Conservation (phyloP, 169 alveolate genomes). For the Plasmodium inui region DNA sequence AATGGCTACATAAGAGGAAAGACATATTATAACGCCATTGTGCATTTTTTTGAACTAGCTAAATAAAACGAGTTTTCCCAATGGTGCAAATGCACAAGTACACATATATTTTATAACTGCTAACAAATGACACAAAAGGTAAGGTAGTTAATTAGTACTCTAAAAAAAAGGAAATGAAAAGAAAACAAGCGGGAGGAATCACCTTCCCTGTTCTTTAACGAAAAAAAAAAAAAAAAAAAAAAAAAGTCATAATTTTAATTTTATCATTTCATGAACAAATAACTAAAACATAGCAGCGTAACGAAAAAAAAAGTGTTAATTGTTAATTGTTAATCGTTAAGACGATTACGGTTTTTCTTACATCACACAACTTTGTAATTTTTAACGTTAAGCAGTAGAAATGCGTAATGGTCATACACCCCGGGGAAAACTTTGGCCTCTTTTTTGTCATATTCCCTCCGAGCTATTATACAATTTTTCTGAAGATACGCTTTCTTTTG, state of each 20-base stretch:
- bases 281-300: not conserved
- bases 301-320: not conserved
- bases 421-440: conserved; percentile 18
- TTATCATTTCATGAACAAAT: not conserved
- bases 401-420: conserved; percentile 55
- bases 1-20: not conserved
- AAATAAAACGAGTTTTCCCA: not conserved
- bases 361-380: conserved; percentile 36
- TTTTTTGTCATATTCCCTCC: conserved; percentile 19
- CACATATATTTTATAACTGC: not conserved
- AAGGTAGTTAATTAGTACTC: conserved; percentile 1
- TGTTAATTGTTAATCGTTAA: not conserved
- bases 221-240: not conserved
- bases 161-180: not conserved
- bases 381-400: conserved; percentile 35
- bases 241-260: not conserved
- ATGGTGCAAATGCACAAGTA: not conserved
- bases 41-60: not conserved
- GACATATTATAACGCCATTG: not conserved
- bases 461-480: not conserved
- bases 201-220: not conserved
- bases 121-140: not conserved
- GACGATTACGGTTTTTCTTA: conserved; percentile 1
- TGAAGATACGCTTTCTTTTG: conserved; percentile 25
- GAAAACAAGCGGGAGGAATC: not conserved